Base-by-base conservation (phyloP, 768 basidiomycete genomes). In the Dioszegia hungarica region DNA sequence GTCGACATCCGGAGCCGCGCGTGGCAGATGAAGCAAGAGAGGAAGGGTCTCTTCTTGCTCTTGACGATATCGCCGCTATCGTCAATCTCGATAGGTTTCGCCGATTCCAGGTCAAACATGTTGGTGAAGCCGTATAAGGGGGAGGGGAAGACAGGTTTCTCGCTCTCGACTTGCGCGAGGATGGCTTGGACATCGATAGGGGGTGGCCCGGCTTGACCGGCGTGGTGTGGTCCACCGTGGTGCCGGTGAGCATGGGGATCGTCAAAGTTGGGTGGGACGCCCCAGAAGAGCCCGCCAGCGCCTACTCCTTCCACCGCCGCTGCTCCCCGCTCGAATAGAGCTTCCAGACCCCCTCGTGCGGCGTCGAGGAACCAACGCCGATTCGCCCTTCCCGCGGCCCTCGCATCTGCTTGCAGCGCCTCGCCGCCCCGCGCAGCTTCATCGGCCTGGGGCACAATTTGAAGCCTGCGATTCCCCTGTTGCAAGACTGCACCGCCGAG, bases 11-110 rank as follows among this genome's bases (percentile, higher is more conserved):
- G 49, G 12, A 75, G 49, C n/a, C 63, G 63, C 5, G 45, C 55
- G 10, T 41, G 11, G 40, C 74, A 75, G 17, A 39, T 50, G 2
- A 59, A 54, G 47, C 74, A 75, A 8, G 59, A 57, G 20, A 73
- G 41, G 28, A 29, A 60, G 17, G 61, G 54, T 31, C 59, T 59
- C 12, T 61, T 46, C 43, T 45, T 57, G 10, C 53, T 41, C 6
- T 33, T 52, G 28, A 62, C 50, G 25, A 61, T 62, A 31, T 61
- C 57, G 5, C 67, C 67, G 4, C 68, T 60, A 41, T 71, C 72
- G 46, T 75, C 66, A 27, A 75, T 54, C 22, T 50, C 62, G 41
- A 69, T 68, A 22, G 68, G 67, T 50, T 61, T 41, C 9, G 33
- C 48, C 15, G 56, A 45, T 14, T 59, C 63, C 44, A 59, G 48